Percentiles rank a stretch among this genome's conserved stretches.
These are phyloP conservation scores for Phytophthora quininea DNA, from an alignment of 352 stramenopile species.

Conservation along the genomic window DNA sequence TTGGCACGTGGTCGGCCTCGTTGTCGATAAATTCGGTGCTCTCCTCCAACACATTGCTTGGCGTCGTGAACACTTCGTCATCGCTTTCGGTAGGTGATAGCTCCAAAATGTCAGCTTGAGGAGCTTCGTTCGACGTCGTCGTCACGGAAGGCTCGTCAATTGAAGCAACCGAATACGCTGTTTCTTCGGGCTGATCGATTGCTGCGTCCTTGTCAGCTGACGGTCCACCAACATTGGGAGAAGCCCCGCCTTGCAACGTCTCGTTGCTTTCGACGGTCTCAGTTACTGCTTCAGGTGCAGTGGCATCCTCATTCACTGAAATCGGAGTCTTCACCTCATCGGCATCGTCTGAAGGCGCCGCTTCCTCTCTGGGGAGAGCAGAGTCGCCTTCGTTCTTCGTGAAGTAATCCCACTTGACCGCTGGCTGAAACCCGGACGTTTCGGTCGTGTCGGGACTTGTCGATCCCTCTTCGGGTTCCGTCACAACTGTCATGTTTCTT, in stretches of 20 bases:
- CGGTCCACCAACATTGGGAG: background rate
- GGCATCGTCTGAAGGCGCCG: background rate
- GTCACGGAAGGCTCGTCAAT: constrained; percentile 7
- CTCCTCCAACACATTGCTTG: too few species aligned
- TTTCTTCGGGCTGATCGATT: constrained; percentile 1
- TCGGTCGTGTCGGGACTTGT: background rate
- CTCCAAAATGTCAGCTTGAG: background rate
- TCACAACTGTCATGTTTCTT: background rate
- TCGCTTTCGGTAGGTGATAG: too few species aligned
- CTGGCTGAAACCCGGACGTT: too few species aligned
- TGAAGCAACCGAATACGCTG: background rate
- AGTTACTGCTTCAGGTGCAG: background rate
- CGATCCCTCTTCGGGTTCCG: constrained; percentile 7
- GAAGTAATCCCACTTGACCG: constrained; percentile 14
- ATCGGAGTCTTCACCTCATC: constrained; percentile 8
- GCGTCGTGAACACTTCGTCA: too few species aligned
- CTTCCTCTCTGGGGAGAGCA: too few species aligned
- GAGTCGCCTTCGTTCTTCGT: constrained; percentile 1
- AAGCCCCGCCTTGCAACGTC: too few species aligned
- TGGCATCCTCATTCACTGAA: background rate
- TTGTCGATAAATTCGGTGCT: too few species aligned
- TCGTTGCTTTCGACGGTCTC: too few species aligned
- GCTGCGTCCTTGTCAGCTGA: background rate
- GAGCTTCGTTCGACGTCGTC: background rate
- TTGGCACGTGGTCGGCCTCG: too few species aligned